Conservation (phyloP, 176 grass and related monocot genomes). For the Saccharum officinarum region DNA sequence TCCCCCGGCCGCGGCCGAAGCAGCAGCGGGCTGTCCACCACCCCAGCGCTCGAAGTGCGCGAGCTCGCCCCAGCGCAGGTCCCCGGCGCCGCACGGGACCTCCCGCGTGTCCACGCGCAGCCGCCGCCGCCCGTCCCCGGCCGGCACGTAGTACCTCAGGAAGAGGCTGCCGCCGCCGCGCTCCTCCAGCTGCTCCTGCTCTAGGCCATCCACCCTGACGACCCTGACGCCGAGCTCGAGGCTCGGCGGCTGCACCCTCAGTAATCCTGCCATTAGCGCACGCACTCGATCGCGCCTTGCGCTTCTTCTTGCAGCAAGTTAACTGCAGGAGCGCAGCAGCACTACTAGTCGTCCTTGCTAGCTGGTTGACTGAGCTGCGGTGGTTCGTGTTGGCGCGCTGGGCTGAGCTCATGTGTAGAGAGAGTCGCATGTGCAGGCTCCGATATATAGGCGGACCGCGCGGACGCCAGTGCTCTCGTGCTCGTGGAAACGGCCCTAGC, state of each 20-base stretch:
- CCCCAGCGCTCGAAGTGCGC: slow-evolving; percentile 40
- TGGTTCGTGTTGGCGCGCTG: neutral
- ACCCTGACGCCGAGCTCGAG: slow-evolving; percentile 54
- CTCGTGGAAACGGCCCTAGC: slow-evolving; percentile 38
- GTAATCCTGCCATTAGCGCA: neutral
- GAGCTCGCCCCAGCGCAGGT: slow-evolving; percentile 33
- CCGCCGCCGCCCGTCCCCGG: slow-evolving; percentile 43
- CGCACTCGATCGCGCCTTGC: no score
- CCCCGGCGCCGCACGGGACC: slow-evolving; percentile 2
- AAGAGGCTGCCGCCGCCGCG: slow-evolving; percentile 32
- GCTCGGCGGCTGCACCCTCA: slow-evolving; percentile 13
- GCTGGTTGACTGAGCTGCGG: neutral
- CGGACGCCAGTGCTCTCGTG: neutral
- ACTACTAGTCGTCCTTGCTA: neutral
- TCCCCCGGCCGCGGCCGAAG: neutral
- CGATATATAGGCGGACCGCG: neutral
- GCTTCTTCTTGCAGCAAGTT: neutral
- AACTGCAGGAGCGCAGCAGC: neutral
- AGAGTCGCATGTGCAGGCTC: neutral
- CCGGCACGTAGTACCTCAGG: slow-evolving; percentile 54
- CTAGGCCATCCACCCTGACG: slow-evolving; percentile 27
- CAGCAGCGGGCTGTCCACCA: no score
- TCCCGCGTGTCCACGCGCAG: slow-evolving; percentile 62
- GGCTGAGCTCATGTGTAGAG: neutral
- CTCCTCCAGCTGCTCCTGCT: neutral